Conservation (phyloP, 2,329 filamentous ascomycete genomes). For the Seiridium cupressi region DNA sequence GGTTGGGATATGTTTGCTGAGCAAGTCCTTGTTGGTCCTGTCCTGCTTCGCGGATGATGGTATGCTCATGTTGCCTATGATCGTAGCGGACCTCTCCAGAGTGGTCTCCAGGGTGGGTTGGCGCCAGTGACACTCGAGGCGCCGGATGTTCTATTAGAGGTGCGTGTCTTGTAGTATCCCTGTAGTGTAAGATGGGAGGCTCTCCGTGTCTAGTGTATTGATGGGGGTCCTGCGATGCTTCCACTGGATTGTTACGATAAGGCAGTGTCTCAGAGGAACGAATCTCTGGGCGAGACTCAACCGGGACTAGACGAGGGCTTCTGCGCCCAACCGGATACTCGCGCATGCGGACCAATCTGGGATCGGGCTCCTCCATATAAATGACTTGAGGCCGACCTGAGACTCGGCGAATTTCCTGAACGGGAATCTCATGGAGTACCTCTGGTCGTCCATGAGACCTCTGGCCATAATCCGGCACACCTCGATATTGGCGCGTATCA, state of each 20-base stretch:
- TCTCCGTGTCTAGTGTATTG: too few species aligned
- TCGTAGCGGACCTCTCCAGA: neutral
- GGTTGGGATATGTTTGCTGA: neutral
- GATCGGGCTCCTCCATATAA: conserved; percentile 17
- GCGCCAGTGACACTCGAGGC: too few species aligned
- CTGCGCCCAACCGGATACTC: conserved; percentile 14
- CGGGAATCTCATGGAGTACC: neutral
- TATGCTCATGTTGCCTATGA: neutral
- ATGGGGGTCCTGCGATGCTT: too few species aligned
- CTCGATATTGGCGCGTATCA: conserved; percentile 6
- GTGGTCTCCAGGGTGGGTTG: too few species aligned
- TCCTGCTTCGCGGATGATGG: neutral
- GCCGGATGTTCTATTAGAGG: too few species aligned
- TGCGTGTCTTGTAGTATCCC: too few species aligned
- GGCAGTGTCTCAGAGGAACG: neutral
- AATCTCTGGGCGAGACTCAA: neutral
- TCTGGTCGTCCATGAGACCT: conserved; percentile 11
- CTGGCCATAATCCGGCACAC: conserved; percentile 14
- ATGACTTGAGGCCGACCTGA: conserved; percentile 14
- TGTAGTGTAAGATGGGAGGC: too few species aligned
- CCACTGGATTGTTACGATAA: neutral
- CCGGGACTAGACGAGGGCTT: neutral
- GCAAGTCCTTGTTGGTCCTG: neutral
- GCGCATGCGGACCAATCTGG: conserved; percentile 10
- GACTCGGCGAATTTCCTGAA: conserved; percentile 3